These are phyloP conservation scores for Mycocentrospora acerina DNA, from an alignment of 2,329 filamentous ascomycete genomes.

Conservation along the genomic window DNA sequence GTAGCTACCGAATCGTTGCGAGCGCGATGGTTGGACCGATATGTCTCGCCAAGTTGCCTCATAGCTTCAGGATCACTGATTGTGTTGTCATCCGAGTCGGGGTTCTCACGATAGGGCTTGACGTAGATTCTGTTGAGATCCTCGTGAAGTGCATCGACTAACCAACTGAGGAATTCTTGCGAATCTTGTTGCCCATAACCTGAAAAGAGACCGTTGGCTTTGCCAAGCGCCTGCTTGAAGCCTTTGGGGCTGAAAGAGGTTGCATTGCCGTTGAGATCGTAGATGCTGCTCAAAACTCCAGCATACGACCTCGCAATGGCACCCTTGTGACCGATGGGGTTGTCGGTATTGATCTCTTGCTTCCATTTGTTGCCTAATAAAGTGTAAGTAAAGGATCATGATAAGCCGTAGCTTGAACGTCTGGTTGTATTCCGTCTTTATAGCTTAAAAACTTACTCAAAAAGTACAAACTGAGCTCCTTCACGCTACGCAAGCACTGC, in stretches of 20 bases:
- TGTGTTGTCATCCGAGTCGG: constrained; percentile 96
- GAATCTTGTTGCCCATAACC: constrained; percentile 97
- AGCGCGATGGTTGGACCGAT: constrained; percentile 88
- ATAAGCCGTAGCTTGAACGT: constrained; percentile 41
- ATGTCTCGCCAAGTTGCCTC: constrained; percentile 79
- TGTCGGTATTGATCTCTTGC: constrained; percentile 79
- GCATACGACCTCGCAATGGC: constrained; percentile 85
- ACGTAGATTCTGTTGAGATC: constrained; percentile 91
- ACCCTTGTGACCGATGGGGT: constrained; percentile 82
- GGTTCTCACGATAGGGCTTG: constrained; percentile 97
- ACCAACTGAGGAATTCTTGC: constrained; percentile 92
- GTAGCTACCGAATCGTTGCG: constrained; percentile 94
- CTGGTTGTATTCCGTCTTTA: constrained; percentile 1
- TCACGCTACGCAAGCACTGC: constrained; percentile 90
- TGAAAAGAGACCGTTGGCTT: constrained; percentile 81
- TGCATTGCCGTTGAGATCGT: constrained; percentile 63
- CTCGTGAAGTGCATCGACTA: constrained; percentile 92
- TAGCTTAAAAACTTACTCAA: constrained; percentile 43
- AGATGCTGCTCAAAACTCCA: constrained; percentile 74
- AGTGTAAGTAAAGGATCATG: neutral
- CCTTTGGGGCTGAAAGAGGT: constrained; percentile 74
- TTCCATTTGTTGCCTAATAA: constrained; percentile 57
- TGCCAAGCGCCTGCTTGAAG: constrained; percentile 81
- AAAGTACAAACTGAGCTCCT: constrained; percentile 93
- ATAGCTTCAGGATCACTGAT: constrained; percentile 80